Percentiles rank a stretch among this genome's conserved stretches.
Evolutionary conservation across 2,329 filamentous ascomycete genomes (phyloP).

Genomic region (Penicillium palitans): DNA sequence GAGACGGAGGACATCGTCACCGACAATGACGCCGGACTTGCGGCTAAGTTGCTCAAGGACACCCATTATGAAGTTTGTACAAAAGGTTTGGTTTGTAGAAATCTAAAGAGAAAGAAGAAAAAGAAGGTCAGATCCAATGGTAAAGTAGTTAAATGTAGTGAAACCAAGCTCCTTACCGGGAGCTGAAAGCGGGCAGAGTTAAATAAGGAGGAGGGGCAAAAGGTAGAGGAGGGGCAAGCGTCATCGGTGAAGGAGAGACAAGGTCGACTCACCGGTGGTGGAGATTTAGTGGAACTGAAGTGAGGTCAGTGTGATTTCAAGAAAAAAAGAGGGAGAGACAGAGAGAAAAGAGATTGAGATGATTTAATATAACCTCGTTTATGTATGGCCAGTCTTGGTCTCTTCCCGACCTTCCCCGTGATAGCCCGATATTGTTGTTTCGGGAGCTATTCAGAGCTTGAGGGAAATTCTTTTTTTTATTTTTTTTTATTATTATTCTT

Average conservation of each 20-base stretch:
- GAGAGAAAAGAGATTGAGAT: neutral
- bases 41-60: conserved; percentile 58
- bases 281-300: conserved; percentile 32
- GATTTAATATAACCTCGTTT: conserved; percentile 11
- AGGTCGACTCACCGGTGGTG: conserved; percentile 38
- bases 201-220: conserved; percentile 26
- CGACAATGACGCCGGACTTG: conserved; percentile 67
- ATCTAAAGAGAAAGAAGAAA: conserved; percentile 9
- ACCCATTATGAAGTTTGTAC: conserved; percentile 41
- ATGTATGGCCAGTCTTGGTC: conserved; percentile 8
- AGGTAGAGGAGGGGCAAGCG: conserved; percentile 26
- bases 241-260: conserved; percentile 27
- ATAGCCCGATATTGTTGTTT: conserved; percentile 13
- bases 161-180: conserved; percentile 21
- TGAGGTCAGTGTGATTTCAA: conserved; percentile 43
- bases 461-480: too few species aligned
- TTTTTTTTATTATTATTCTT: neutral
- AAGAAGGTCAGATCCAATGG: conserved; percentile 9
- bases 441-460: neutral
- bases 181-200: conserved; percentile 28
- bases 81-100: conserved; percentile 1
- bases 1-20: conserved; percentile 67
- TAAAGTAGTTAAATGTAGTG: conserved; percentile 13
- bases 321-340: neutral
- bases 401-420: conserved; percentile 20